Evolutionary conservation across 352 stramenopile genomes (phyloP).

Genomic region (Phytopythium vexans): DNA sequence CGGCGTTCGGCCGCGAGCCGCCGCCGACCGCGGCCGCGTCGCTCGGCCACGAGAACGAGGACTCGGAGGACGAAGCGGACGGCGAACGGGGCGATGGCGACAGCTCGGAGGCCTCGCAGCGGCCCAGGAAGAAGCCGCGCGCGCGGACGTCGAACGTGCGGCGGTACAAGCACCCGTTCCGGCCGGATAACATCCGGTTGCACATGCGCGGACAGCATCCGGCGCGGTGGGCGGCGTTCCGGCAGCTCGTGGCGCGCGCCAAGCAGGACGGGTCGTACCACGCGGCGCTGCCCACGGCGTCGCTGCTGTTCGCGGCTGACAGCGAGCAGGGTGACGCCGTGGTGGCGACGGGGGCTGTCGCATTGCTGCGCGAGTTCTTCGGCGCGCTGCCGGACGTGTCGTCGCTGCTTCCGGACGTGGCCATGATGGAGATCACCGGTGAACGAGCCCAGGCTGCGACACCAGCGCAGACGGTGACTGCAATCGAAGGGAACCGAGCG

Average conservation of each 20-base stretch:
- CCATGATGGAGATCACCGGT: too few relatives aligned
- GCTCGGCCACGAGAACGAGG: conserved; percentile 3
- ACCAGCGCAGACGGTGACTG: too few relatives aligned
- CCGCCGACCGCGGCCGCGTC: neutral
- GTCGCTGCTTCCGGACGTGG: too few relatives aligned
- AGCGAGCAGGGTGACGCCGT: neutral
- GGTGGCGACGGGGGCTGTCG: neutral
- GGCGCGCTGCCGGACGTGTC: too few relatives aligned
- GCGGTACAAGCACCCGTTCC: conserved; percentile 32
- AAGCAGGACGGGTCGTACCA: conserved; percentile 16
- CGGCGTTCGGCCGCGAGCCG: conserved; percentile 31
- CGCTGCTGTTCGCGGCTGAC: neutral
- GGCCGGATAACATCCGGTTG: conserved; percentile 38
- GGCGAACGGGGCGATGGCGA: neutral
- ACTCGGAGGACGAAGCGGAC: neutral
- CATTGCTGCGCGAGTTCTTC: too few relatives aligned
- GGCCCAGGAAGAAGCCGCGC: conserved; percentile 14
- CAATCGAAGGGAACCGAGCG: too few relatives aligned
- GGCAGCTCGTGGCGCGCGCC: conserved; percentile 17
- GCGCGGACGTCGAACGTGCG: conserved; percentile 30
- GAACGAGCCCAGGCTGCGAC: too few relatives aligned
- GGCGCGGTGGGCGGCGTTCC: conserved; percentile 27
- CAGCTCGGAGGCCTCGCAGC: neutral
- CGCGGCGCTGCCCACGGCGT: conserved; percentile 1
- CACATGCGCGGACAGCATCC: conserved; percentile 35